Conservation (phyloP, 2,329 filamentous ascomycete species). For the Xylaria hypoxylon region DNA sequence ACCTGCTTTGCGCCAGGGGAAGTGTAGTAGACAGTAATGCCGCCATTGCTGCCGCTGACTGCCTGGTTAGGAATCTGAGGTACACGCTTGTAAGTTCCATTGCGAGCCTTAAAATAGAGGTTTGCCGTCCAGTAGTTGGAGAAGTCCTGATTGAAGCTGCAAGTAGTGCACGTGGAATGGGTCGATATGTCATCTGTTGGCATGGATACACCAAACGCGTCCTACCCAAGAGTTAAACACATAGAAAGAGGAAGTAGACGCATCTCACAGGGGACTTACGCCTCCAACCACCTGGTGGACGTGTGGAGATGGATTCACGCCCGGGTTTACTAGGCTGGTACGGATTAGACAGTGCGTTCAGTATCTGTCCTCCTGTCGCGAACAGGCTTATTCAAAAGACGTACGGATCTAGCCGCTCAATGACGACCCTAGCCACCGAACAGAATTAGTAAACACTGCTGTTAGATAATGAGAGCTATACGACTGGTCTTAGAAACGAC, state of each 20-base stretch:
- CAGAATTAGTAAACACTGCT: slow-evolving; percentile 10
- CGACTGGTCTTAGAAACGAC: no score
- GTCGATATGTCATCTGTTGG: slow-evolving; percentile 37
- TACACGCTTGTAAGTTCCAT: slow-evolving; percentile 43
- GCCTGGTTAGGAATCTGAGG: slow-evolving; percentile 41
- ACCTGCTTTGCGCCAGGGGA: slow-evolving; percentile 48
- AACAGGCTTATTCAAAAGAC: slow-evolving; percentile 5
- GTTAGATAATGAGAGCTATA: no score
- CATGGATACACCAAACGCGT: slow-evolving; percentile 39
- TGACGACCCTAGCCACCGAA: slow-evolving; percentile 47
- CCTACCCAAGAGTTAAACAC: slow-evolving; percentile 45
- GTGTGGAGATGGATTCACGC: slow-evolving; percentile 39
- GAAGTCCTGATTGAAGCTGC: slow-evolving; percentile 52
- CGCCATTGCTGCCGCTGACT: slow-evolving; percentile 40
- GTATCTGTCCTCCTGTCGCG: background rate
- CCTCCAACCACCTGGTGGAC: slow-evolving; percentile 42
- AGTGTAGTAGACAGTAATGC: slow-evolving; percentile 53
- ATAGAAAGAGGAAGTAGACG: background rate
- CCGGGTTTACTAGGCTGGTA: slow-evolving; percentile 40
- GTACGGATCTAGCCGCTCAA: slow-evolving; percentile 40
- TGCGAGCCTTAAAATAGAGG: slow-evolving; percentile 49
- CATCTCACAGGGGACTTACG: slow-evolving; percentile 15
- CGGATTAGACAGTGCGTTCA: slow-evolving; percentile 12
- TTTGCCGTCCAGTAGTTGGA: slow-evolving; percentile 52
- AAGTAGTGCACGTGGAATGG: slow-evolving; percentile 48